These are phyloP conservation scores for Coemansia sp. DNA, from an alignment of 192 early-diverging fungal species.

Conservation along the genomic window DNA sequence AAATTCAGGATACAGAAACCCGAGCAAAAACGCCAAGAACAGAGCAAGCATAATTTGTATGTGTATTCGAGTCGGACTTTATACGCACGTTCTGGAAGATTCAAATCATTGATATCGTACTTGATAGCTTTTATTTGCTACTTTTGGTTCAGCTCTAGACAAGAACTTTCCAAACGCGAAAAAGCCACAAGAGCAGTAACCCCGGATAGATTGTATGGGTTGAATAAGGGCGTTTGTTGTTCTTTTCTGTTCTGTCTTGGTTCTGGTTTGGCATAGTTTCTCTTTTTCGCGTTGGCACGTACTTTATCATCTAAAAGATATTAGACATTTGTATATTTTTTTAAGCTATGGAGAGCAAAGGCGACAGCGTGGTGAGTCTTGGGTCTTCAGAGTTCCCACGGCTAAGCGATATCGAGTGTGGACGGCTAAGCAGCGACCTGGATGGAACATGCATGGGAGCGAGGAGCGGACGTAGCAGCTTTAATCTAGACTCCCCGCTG, in stretches of 20 bases:
- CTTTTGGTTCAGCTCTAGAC: no score
- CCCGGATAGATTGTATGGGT: no score
- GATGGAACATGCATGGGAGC: neutral
- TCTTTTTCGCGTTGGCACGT: neutral
- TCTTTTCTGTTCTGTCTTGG: neutral
- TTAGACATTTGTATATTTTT: neutral
- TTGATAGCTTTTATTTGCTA: no score
- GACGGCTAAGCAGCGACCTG: neutral
- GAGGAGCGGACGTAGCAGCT: conserved; percentile 1
- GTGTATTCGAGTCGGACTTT: no score
- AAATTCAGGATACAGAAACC: no score
- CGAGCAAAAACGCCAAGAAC: no score
- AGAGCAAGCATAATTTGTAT: no score
- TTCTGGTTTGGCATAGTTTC: neutral
- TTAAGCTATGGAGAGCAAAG: neutral
- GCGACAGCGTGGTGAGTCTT: neutral
- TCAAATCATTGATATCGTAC: no score
- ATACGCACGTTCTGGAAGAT: no score
- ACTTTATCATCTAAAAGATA: neutral
- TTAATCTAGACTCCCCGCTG: conserved; percentile 1
- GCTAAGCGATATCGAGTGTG: neutral
- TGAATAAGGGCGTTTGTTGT: no score
- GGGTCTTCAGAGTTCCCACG: neutral
- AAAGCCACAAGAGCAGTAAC: no score
- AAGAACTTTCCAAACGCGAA: no score